Evolutionary conservation across 495 filamentous ascomycete species (phyloP).

Genomic region (Usnea hakonensis): DNA sequence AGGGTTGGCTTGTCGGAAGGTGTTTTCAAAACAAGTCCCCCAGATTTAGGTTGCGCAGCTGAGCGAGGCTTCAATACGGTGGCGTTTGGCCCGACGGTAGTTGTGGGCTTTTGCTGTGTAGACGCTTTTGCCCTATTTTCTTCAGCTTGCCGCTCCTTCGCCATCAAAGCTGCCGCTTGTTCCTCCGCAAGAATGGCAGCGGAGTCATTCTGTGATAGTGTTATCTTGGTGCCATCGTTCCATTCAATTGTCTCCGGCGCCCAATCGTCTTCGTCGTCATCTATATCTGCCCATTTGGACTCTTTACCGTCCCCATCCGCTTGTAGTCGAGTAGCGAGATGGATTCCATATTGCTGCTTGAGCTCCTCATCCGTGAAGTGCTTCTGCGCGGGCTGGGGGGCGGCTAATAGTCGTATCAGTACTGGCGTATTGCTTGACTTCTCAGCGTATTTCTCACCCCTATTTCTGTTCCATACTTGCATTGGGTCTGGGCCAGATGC

Average conservation of each 20-base stretch:
- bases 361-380: constrained; percentile 96
- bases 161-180: constrained; percentile 27
- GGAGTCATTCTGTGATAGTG: constrained; percentile 58
- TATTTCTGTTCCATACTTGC: constrained; percentile 96
- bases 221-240: constrained; percentile 94
- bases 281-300: constrained; percentile 96
- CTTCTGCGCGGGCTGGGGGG: constrained; percentile 72
- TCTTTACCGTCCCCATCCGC: constrained; percentile 75
- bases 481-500: constrained; percentile 55
- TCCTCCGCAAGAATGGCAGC: constrained; percentile 33
- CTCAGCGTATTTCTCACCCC: constrained; percentile 53
- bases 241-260: constrained; percentile 92
- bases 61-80: constrained; percentile 47
- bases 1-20: constrained; percentile 66
- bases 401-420: constrained; percentile 42
- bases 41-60: constrained; percentile 42
- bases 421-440: neutral
- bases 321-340: constrained; percentile 84
- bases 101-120: constrained; percentile 39
- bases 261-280: constrained; percentile 98
- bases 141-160: constrained; percentile 28
- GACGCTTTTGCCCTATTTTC: constrained; percentile 27
- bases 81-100: constrained; percentile 45
- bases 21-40: constrained; percentile 54
- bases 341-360: constrained; percentile 91